Evolutionary conservation across 1,284 basidiomycete species (phyloP).

Genomic region (Afroboletus lepidellus): DNA sequence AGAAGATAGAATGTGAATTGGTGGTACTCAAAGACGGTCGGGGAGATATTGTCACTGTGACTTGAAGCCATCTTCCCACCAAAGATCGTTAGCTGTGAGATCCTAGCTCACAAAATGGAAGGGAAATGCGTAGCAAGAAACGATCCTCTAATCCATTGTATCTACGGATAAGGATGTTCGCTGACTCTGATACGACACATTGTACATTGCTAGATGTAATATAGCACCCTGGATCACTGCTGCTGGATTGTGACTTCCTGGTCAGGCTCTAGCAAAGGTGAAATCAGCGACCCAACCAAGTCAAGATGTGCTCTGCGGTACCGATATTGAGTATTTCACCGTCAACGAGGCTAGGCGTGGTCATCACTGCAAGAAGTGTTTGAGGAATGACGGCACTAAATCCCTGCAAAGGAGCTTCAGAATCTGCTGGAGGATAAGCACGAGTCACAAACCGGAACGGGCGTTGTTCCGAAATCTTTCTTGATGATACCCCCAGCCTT

Average conservation of each 20-base stretch:
- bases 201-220: background rate
- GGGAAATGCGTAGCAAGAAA: too few relatives aligned
- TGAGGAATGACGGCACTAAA: slow-evolving; percentile 18
- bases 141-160: background rate
- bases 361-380: background rate
- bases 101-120: too few relatives aligned
- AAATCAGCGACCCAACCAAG: background rate
- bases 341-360: background rate
- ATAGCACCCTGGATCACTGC: background rate
- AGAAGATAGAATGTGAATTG: slow-evolving; percentile 88
- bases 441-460: slow-evolving; percentile 1
- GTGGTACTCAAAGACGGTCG: slow-evolving; percentile 86
- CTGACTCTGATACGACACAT: background rate
- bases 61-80: too few relatives aligned
- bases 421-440: background rate
- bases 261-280: background rate
- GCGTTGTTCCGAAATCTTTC: slow-evolving; percentile 9
- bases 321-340: slow-evolving; percentile 17
- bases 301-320: slow-evolving; percentile 1
- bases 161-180: background rate
- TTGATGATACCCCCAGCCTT: slow-evolving; percentile 11
- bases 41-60: slow-evolving; percentile 86
- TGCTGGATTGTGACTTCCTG: background rate
- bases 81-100: too few relatives aligned
- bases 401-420: slow-evolving; percentile 10